A percentile compares a stretch with the other conserved stretches of the same genome.
Evolutionary conservation across 805 yeast genomes (phyloP).

Genomic region (Suhomyces pyralidae): DNA sequence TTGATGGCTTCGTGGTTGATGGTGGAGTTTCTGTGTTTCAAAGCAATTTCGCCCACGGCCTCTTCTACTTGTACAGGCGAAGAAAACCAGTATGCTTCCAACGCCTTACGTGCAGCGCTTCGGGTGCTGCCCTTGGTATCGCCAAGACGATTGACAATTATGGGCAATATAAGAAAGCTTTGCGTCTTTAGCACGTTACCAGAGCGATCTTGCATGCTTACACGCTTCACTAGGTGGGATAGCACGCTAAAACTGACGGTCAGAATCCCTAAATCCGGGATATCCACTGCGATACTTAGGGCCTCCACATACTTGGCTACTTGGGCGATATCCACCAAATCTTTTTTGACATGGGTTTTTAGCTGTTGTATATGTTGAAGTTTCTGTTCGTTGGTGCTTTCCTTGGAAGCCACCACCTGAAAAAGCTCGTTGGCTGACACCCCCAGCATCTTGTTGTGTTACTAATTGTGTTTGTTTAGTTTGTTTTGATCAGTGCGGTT

Average conservation of each 20-base stretch:
- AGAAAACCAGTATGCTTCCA: slow-evolving; percentile 55
- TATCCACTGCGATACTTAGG: slow-evolving; percentile 43
- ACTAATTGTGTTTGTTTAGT: background rate
- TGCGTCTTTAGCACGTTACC: slow-evolving; percentile 38
- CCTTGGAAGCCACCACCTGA: slow-evolving; percentile 15
- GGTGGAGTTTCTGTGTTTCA: slow-evolving; percentile 34
- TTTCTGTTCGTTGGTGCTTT: slow-evolving; percentile 11
- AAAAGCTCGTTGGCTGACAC: slow-evolving; percentile 12
- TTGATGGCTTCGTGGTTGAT: slow-evolving; percentile 44
- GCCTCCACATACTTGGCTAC: slow-evolving; percentile 53
- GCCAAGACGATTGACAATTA: slow-evolving; percentile 45
- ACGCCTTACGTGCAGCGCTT: slow-evolving; percentile 47
- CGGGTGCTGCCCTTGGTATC: slow-evolving; percentile 37
- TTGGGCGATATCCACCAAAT: slow-evolving; percentile 47
- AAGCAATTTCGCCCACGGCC: slow-evolving; percentile 42
- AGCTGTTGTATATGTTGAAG: slow-evolving; percentile 28
- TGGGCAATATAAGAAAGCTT: slow-evolving; percentile 48
- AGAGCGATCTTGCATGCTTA: slow-evolving; percentile 53
- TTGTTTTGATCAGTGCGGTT: background rate
- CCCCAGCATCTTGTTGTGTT: background rate
- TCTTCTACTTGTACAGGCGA: slow-evolving; percentile 47
- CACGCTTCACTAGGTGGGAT: slow-evolving; percentile 56
- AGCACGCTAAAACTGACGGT: slow-evolving; percentile 46
- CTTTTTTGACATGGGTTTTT: slow-evolving; percentile 55
- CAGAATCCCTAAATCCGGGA: slow-evolving; percentile 36